phyloP scores from a whole-genome alignment of 495 filamentous ascomycete species.

The Ramalina intermedia region DNA sequence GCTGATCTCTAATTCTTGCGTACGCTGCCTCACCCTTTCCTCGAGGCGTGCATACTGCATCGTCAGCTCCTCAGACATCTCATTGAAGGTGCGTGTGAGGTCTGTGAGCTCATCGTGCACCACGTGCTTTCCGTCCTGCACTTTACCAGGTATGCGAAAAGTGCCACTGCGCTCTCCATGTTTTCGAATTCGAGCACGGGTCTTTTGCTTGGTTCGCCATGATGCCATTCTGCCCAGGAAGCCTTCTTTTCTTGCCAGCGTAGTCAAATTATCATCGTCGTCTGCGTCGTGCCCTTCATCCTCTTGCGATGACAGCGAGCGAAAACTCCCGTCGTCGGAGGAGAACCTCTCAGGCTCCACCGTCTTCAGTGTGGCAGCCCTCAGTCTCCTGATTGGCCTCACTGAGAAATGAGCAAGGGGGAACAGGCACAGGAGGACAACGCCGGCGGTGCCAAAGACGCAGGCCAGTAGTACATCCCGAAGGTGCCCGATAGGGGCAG shows the following conservation, averaged over 20 bases:
- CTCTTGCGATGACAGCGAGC: conserved; percentile 22
- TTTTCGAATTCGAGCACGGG: conserved; percentile 1
- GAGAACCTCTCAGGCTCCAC: conserved; percentile 39
- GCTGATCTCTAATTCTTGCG: conserved; percentile 68
- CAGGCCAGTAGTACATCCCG: conserved; percentile 67
- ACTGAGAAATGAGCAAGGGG: conserved; percentile 70
- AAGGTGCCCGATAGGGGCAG: conserved; percentile 55
- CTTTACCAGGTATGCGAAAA: conserved; percentile 74
- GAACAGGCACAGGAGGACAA: conserved; percentile 50
- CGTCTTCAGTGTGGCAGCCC: conserved; percentile 63
- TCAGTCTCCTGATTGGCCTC: conserved; percentile 62
- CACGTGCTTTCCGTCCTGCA: conserved; percentile 56
- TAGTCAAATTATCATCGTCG: conserved; percentile 2
- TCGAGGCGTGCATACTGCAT: conserved; percentile 75
- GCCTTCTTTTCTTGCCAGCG: conserved; percentile 29
- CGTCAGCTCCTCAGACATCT: conserved; percentile 81
- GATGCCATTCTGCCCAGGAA: conserved; percentile 20
- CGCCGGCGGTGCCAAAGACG: conserved; percentile 67
- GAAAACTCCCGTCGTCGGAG: conserved; percentile 19
- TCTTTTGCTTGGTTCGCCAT: conserved; percentile 14
- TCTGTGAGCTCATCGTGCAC: conserved; percentile 82
- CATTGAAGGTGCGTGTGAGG: conserved; percentile 75
- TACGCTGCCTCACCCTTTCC: conserved; percentile 70
- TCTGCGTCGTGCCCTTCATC: conserved; percentile 16
- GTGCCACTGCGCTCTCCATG: conserved; percentile 33